Percentiles rank a stretch among this genome's conserved stretches.
Evolutionary conservation across 2,329 filamentous ascomycete genomes (phyloP).

Genomic region (Xylaria sp.): DNA sequence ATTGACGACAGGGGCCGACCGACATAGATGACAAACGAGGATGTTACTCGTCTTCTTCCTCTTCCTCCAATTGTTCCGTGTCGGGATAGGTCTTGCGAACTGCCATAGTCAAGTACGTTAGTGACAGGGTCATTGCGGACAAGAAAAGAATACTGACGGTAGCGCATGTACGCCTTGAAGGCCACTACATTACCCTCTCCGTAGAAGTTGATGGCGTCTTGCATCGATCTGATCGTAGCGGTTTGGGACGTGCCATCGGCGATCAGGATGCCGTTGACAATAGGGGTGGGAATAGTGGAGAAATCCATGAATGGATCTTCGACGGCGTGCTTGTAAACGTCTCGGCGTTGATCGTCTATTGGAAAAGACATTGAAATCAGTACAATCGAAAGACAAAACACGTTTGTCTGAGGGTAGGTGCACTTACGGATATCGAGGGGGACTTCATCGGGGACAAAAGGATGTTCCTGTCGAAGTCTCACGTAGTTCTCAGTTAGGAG

Average conservation of each 20-base stretch:
- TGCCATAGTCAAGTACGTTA: too few species aligned
- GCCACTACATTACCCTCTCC: too few species aligned
- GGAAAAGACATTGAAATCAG: neutral
- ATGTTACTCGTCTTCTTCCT: too few species aligned
- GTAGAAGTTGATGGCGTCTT: neutral
- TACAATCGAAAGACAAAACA: neutral
- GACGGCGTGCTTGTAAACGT: neutral
- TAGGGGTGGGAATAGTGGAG: constrained; percentile 7
- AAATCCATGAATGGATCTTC: constrained; percentile 15
- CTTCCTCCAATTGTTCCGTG: too few species aligned
- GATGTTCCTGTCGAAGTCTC: constrained; percentile 9
- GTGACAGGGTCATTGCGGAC: too few species aligned
- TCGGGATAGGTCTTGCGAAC: too few species aligned
- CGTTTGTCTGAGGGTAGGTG: neutral
- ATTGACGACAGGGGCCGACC: too few species aligned
- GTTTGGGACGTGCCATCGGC: constrained; percentile 22
- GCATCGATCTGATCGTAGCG: constrained; percentile 4
- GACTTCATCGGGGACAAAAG: neutral
- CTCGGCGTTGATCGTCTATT: neutral
- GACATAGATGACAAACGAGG: too few species aligned
- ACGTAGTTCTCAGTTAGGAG: constrained; percentile 16
- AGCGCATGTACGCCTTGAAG: too few species aligned
- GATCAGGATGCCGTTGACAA: constrained; percentile 22
- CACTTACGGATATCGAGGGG: neutral
- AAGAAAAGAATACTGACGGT: too few species aligned